Evolutionary conservation across 2,329 filamentous ascomycete species (phyloP), one percentile per base, ranked within the genome.

Genomic region (Uncinocarpus reesii): DNA sequence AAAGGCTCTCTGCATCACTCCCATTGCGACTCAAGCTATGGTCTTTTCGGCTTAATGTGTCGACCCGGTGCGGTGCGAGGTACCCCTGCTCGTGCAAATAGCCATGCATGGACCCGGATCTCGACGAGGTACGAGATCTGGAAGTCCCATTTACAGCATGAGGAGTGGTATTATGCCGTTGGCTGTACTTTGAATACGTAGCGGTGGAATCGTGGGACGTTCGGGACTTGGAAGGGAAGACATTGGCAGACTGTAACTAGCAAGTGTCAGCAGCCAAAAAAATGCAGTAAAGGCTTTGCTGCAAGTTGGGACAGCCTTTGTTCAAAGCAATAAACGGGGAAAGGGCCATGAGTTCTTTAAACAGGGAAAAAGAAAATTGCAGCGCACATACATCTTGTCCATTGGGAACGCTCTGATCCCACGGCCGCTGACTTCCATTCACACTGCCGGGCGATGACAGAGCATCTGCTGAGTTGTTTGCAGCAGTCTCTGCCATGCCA

Each of bases 401-500:
- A 37, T 65, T 50, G 10, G 65, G 63, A 42, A 67, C 64, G 13
- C 63, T 57, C 48, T 60, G 66, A 13, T 68, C 65, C 66, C 66
- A 69, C 53, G 60, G 62, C 35, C 54, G 53, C 44, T 58, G 57
- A 50, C 52, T 54, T 45, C 53, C 58, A 50, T 63, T 63, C 51
- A 61, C 57, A 45, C 53, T 60, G 56, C 58, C 55, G 51, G 65
- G 55, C 47, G 65, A 62, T 54, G 61, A 55, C 63, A 66, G 59
- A 56, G 62, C 58, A 62, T 68, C 65, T 56, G 62, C 55, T 41
- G 65, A 61, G 57, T 63, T 65, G 32, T 64, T 56, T 47, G 60
- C 64, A 50, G 66, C 65, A 51, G 65, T 60, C 49, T 65, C 66
- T 61, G 65, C 65, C 66, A 69, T 69, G 57, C 60, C 53, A 56